phyloP scores from a whole-genome alignment of 2,329 filamentous ascomycete species.

The Intubia oerlemansii region DNA sequence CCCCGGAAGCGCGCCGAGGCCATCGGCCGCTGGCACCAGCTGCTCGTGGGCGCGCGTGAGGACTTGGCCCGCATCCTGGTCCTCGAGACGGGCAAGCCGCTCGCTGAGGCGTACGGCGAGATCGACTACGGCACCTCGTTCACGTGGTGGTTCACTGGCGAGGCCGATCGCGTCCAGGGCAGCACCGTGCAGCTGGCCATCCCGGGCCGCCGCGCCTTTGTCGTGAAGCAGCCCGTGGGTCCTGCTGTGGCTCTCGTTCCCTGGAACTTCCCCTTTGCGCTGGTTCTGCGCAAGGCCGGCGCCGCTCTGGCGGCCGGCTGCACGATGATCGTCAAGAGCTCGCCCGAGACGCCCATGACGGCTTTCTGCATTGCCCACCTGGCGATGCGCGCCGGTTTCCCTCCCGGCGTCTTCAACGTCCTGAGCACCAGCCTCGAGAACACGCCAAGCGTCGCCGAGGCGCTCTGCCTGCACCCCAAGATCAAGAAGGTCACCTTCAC shows the following conservation, averaged over 20 bases:
- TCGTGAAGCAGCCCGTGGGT: conserved; percentile 55
- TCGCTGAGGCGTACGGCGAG: conserved; percentile 30
- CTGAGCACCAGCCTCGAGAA: conserved; percentile 22
- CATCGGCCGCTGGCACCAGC: conserved; percentile 16
- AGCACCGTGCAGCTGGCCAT: conserved; percentile 34
- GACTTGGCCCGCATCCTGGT: conserved; percentile 19
- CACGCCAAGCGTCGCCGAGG: conserved; percentile 22
- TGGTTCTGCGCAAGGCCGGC: conserved; percentile 46
- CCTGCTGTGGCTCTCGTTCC: conserved; percentile 47
- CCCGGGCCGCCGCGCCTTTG: conserved; percentile 43
- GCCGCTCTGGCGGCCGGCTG: conserved; percentile 51
- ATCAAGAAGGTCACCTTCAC: conserved; percentile 56
- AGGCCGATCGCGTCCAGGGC: conserved; percentile 31
- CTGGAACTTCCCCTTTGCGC: conserved; percentile 49
- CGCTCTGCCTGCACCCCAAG: conserved; percentile 21
- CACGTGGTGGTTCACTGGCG: conserved; percentile 33
- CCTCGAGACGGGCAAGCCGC: conserved; percentile 34
- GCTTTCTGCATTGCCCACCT: conserved; percentile 47
- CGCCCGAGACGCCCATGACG: conserved; percentile 54
- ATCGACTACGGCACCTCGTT: conserved; percentile 32
- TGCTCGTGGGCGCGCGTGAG: conserved; percentile 15
- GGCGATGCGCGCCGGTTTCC: conserved; percentile 50
- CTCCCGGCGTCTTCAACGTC: conserved; percentile 44
- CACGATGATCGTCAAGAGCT: conserved; percentile 54
- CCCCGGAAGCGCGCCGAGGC: conserved; percentile 15